Percentiles rank a stretch among this genome's conserved stretches.
Conservation (phyloP, 176 grass and related monocot species). For the Echinochloa phyllopogon region DNA sequence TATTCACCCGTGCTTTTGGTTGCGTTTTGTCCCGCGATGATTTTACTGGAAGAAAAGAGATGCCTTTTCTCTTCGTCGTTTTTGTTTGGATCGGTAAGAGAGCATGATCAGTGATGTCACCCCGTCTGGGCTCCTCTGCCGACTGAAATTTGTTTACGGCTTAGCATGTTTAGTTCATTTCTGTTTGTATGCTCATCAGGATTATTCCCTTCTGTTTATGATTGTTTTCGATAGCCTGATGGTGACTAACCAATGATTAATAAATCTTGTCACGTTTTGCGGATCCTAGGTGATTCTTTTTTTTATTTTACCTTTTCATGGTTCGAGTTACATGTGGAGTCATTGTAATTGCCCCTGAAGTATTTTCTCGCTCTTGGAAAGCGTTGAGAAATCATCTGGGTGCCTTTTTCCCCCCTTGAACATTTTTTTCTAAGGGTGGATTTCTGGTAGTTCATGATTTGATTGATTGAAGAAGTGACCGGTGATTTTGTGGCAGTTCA, state of each 20-base stretch:
- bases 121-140: background rate
- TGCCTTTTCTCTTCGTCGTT: background rate
- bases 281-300: background rate
- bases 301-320: background rate
- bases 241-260: background rate
- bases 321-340: background rate
- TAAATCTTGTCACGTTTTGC: background rate
- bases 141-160: slow-evolving; percentile 1
- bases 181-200: background rate
- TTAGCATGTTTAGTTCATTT: slow-evolving; percentile 4
- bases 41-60: slow-evolving; percentile 3
- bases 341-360: background rate
- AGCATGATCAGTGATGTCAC: background rate
- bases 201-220: background rate
- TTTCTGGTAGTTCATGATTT: background rate
- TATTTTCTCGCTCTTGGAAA: background rate
- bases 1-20: background rate
- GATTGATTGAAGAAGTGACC: background rate
- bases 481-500: background rate
- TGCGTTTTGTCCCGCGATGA: background rate
- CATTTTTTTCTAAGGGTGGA: slow-evolving; percentile 1
- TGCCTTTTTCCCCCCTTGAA: background rate
- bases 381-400: slow-evolving; percentile 1
- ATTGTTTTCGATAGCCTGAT: background rate
- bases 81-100: background rate